Percentiles rank a stretch among this genome's conserved stretches.
Conservation (phyloP, 768 basidiomycete genomes). For the Rhodotorula graminis region DNA sequence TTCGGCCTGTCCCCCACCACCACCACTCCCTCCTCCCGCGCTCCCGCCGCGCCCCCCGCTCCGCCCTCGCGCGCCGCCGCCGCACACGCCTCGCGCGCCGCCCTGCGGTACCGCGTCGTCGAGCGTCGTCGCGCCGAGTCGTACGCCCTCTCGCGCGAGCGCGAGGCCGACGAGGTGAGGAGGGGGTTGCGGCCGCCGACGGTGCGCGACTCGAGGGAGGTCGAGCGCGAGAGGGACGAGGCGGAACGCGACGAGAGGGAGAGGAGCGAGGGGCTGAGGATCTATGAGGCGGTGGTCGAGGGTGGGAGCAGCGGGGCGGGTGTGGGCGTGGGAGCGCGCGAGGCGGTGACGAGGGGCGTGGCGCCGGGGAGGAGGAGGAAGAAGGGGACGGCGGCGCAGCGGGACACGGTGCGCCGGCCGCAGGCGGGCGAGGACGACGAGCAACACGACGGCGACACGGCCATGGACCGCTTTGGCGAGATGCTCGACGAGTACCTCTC, state of each 20-base stretch:
- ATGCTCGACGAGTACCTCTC: slow-evolving; percentile 43
- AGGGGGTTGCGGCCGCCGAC: slow-evolving; percentile 11
- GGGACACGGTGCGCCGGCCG: too few relatives aligned
- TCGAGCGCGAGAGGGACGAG: neutral
- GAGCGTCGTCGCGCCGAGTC: slow-evolving; percentile 1
- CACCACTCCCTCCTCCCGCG: neutral
- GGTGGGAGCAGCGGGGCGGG: neutral
- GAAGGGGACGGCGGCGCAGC: neutral
- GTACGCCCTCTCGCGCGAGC: neutral
- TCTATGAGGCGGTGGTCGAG: slow-evolving; percentile 28
- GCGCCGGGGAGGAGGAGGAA: neutral
- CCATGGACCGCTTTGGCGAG: slow-evolving; percentile 40
- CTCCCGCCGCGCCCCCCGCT: neutral
- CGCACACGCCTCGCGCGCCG: neutral
- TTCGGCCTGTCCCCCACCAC: too few relatives aligned
- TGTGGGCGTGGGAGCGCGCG: neutral
- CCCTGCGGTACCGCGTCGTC: slow-evolving; percentile 25
- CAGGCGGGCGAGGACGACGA: neutral
- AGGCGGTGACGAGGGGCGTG: neutral
- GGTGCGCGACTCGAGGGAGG: neutral
- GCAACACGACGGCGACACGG: neutral
- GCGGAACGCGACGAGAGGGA: too few relatives aligned
- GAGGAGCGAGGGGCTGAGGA: neutral
- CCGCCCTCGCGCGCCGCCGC: neutral
- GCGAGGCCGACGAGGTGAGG: slow-evolving; percentile 8